Percentiles rank a stretch among this genome's conserved stretches.
These are phyloP conservation scores for Monoraphidium neglectum DNA, from an alignment of 139 green algal genomes.

Conservation along the genomic window DNA sequence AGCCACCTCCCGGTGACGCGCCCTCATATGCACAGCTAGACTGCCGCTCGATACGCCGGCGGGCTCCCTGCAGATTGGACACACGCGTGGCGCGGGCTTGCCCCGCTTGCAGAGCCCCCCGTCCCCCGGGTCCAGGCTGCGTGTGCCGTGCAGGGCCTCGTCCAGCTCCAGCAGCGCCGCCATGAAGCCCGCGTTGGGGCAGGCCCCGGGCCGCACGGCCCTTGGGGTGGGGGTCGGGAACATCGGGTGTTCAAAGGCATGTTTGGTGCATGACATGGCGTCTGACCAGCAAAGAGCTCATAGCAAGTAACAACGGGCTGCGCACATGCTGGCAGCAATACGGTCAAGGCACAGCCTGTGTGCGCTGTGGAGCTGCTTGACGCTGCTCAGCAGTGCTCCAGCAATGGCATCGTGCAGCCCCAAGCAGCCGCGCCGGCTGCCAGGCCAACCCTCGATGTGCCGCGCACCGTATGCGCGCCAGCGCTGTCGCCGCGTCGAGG, in stretches of 20 bases:
- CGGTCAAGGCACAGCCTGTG: too few relatives aligned
- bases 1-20: constrained; percentile 51
- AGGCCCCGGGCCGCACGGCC: constrained; percentile 54
- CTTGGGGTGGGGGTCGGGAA: not conserved
- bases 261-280: too few relatives aligned
- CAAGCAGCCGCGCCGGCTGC: too few relatives aligned
- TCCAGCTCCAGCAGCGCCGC: constrained; percentile 66
- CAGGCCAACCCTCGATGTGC: too few relatives aligned
- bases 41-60: constrained; percentile 69
- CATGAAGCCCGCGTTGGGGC: constrained; percentile 87
- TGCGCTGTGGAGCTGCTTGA: not conserved
- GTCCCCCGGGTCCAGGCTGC: constrained; percentile 57
- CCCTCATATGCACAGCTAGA: constrained; percentile 70
- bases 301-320: too few relatives aligned
- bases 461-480: constrained; percentile 49
- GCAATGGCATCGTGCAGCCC: too few relatives aligned
- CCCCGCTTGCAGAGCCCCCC: constrained; percentile 26
- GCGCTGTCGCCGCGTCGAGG: constrained; percentile 58
- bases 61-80: constrained; percentile 64
- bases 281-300: too few relatives aligned
- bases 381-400: too few relatives aligned
- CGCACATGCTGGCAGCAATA: too few relatives aligned
- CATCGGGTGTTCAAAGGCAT: too few relatives aligned
- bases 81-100: constrained; percentile 70
- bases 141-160: constrained; percentile 54